Evolutionary conservation across 305 asterid genomes (phyloP).

Genomic region (Coffea humblotiana): DNA sequence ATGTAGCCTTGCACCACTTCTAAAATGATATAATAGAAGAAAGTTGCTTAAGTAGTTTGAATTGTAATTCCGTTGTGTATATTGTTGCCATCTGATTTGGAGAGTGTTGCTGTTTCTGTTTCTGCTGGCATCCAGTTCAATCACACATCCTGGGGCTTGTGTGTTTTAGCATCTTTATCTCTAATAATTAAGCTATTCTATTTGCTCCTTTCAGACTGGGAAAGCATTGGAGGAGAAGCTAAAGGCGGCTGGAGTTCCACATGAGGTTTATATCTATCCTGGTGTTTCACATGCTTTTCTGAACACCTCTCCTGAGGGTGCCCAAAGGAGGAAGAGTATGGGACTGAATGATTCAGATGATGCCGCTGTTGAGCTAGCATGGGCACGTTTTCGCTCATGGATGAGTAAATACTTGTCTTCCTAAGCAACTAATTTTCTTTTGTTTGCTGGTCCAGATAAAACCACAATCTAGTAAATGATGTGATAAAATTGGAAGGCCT

Average conservation of each 20-base stretch:
- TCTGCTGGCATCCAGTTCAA: not conserved
- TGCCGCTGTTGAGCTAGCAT: slow-evolving; percentile 75
- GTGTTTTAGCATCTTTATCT: not conserved
- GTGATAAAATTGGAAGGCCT: not conserved
- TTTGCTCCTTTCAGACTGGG: slow-evolving; percentile 52
- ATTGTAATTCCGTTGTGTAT: not conserved
- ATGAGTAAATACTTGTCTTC: slow-evolving; percentile 63
- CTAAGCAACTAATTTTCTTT: slow-evolving; percentile 22
- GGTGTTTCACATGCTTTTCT: slow-evolving; percentile 83
- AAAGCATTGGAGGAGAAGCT: slow-evolving; percentile 85
- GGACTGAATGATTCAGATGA: slow-evolving; percentile 71
- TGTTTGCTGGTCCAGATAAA: not conserved
- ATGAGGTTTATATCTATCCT: slow-evolving; percentile 81
- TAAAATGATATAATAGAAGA: not conserved
- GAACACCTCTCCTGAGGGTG: slow-evolving; percentile 79
- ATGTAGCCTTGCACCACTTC: not conserved
- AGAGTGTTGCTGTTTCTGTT: not conserved
- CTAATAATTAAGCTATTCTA: slow-evolving; percentile 1
- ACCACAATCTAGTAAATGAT: not conserved
- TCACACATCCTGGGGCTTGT: not conserved
- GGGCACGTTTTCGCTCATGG: slow-evolving; percentile 84
- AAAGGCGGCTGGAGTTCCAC: slow-evolving; percentile 65
- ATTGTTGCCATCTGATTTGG: not conserved
- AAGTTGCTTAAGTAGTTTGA: not conserved
- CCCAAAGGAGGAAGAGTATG: slow-evolving; percentile 70